Evolutionary conservation across 208 protist genomes (phyloP).

Genomic region (Porcisia hertigi): DNA sequence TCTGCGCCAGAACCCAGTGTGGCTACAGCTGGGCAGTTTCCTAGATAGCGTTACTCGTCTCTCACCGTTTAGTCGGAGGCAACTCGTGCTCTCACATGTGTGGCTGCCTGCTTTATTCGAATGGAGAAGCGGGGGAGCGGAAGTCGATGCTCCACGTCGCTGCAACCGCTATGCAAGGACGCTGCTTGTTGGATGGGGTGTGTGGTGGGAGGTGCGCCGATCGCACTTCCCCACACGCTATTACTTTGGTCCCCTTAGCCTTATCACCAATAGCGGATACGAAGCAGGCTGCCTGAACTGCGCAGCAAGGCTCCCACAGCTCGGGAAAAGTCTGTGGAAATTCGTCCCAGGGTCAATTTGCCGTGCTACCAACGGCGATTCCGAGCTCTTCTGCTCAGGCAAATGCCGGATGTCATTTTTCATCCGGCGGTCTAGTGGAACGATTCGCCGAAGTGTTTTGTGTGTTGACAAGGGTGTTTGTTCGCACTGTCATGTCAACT

Average conservation of each 20-base stretch:
- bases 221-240: constrained; percentile 32
- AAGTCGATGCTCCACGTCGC: background rate
- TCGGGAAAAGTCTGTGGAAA: background rate
- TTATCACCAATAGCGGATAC: background rate
- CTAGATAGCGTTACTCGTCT: constrained; percentile 35
- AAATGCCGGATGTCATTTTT: constrained; percentile 64
- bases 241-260: constrained; percentile 36
- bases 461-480: constrained; percentile 68
- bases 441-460: constrained; percentile 55
- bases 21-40: constrained; percentile 58
- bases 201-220: constrained; percentile 55
- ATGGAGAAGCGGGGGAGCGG: constrained; percentile 3
- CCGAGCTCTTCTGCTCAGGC: constrained; percentile 71
- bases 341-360: constrained; percentile 46
- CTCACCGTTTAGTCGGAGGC: constrained; percentile 40
- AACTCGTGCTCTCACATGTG: constrained; percentile 21
- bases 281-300: constrained; percentile 41
- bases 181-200: constrained; percentile 40
- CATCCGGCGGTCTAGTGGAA: constrained; percentile 56
- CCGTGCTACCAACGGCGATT: constrained; percentile 38
- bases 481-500: constrained; percentile 69
- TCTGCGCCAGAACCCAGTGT: constrained; percentile 41
- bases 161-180: constrained; percentile 31
- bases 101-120: constrained; percentile 39
- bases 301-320: constrained; percentile 12